A percentile compares a stretch with the other conserved stretches of the same genome.
These are phyloP conservation scores for Tolypocladium nubicola DNA, from an alignment of 2,329 filamentous ascomycete genomes.

Conservation along the genomic window DNA sequence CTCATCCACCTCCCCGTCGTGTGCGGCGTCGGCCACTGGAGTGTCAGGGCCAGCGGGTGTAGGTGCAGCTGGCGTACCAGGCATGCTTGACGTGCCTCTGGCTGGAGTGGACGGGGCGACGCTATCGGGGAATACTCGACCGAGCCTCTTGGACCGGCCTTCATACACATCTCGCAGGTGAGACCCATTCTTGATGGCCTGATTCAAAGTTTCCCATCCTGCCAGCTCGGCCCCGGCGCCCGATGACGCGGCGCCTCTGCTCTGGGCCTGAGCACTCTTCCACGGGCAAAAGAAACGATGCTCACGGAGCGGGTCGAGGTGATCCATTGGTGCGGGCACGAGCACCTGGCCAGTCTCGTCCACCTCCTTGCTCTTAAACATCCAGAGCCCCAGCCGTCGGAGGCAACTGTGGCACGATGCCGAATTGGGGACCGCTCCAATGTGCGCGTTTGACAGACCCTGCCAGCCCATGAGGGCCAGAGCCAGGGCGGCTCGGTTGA, in stretches of 20 bases:
- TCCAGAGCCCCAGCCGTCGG: constrained; percentile 82
- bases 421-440: constrained; percentile 57
- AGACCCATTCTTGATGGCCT: constrained; percentile 48
- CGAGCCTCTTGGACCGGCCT: constrained; percentile 16
- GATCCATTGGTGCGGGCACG: constrained; percentile 50
- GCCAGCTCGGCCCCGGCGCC: constrained; percentile 27
- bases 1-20: constrained; percentile 26
- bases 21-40: constrained; percentile 3
- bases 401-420: constrained; percentile 79
- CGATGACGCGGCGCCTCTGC: constrained; percentile 20
- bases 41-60: constrained; percentile 4
- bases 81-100: background rate
- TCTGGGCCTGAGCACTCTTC: constrained; percentile 56
- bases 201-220: constrained; percentile 44
- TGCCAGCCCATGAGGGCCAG: constrained; percentile 71
- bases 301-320: constrained; percentile 58
- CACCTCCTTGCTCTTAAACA: constrained; percentile 71
- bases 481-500: constrained; percentile 53
- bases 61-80: constrained; percentile 8
- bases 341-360: constrained; percentile 41
- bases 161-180: constrained; percentile 33
- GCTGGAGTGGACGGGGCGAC: background rate
- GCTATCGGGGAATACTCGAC: constrained; percentile 1
- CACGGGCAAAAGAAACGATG: constrained; percentile 81
- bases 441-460: constrained; percentile 42